Evolutionary conservation across 306 rosid genomes (phyloP).

Genomic region (Vachellia pachyceras): DNA sequence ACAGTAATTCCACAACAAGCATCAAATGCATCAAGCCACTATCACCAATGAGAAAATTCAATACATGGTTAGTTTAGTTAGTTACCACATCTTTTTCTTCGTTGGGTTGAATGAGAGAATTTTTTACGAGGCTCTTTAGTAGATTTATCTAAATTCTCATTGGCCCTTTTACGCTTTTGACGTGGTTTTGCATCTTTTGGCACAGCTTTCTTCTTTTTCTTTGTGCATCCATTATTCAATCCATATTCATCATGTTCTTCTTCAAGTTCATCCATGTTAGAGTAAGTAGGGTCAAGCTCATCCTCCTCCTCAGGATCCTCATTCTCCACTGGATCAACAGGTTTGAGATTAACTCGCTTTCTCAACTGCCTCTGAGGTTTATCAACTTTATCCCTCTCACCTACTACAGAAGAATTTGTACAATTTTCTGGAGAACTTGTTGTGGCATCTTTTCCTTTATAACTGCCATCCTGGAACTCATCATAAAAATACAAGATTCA

Average conservation of each 20-base stretch:
- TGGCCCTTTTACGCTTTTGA: constrained; percentile 52
- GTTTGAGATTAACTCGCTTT: constrained; percentile 46
- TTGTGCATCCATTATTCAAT: constrained; percentile 46
- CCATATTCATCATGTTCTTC: constrained; percentile 46
- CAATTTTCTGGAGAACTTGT: constrained; percentile 43
- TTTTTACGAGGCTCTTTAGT: constrained; percentile 59
- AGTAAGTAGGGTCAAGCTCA: constrained; percentile 49
- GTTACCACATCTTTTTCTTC: constrained; percentile 72
- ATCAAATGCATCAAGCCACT: constrained; percentile 26
- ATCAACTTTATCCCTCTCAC: constrained; percentile 46
- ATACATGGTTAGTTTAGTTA: constrained; percentile 19
- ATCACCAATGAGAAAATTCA: constrained; percentile 15
- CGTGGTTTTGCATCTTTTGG: constrained; percentile 61
- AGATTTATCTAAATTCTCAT: constrained; percentile 46
- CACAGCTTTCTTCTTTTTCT: constrained; percentile 58
- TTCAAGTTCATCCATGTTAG: constrained; percentile 48
- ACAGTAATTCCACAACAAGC: constrained; percentile 36
- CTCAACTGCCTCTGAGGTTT: constrained; percentile 56
- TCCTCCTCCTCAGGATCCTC: constrained; percentile 42
- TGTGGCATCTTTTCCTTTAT: constrained; percentile 38
- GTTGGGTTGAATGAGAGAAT: constrained; percentile 79
- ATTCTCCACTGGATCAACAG: constrained; percentile 39
- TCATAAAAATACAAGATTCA: constrained; percentile 33
- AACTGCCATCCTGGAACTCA: constrained; percentile 46
- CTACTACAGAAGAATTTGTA: constrained; percentile 36